Conservation (phyloP, 2,329 filamentous ascomycete species). For the Scedosporium minutisporum region DNA sequence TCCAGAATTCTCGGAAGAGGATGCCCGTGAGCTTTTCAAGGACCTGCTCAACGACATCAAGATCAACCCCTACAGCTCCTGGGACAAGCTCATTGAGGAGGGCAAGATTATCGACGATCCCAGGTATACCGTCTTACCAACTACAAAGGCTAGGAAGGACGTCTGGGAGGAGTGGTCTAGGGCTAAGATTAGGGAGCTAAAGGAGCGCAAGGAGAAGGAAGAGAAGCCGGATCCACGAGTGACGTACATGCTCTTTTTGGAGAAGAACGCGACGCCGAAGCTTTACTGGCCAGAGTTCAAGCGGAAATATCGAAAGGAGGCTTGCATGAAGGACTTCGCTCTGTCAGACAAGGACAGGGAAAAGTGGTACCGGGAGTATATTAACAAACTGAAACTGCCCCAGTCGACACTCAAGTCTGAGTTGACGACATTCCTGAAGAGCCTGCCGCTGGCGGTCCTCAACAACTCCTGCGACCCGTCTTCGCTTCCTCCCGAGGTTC, state of each 20-base stretch:
- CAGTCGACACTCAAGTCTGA: constrained; percentile 60
- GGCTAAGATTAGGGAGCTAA: constrained; percentile 62
- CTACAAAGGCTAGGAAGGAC: constrained; percentile 71
- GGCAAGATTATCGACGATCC: constrained; percentile 74
- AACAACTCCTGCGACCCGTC: constrained; percentile 48
- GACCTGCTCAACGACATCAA: constrained; percentile 75
- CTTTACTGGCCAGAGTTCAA: constrained; percentile 97
- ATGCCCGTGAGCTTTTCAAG: constrained; percentile 69
- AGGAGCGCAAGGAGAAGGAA: constrained; percentile 62
- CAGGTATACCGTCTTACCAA: constrained; percentile 74
- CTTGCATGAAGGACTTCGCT: constrained; percentile 65
- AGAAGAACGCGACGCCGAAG: constrained; percentile 76
- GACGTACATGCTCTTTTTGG: constrained; percentile 71
- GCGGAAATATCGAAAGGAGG: constrained; percentile 76
- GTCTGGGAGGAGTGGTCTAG: constrained; percentile 78
- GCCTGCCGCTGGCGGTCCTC: constrained; percentile 46
- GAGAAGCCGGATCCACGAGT: constrained; percentile 77
- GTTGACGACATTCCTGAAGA: constrained; percentile 54
- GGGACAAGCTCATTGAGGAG: constrained; percentile 82
- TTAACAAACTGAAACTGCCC: constrained; percentile 56
- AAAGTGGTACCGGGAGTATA: constrained; percentile 68
- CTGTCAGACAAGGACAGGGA: constrained; percentile 70
- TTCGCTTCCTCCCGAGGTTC: constrained; percentile 50
- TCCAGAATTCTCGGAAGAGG: constrained; percentile 60
- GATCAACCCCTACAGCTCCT: constrained; percentile 81